Evolutionary conservation across 257 asterid species (phyloP), one percentile per base, ranked within the genome.

Genomic region (Cordia subcordata): DNA sequence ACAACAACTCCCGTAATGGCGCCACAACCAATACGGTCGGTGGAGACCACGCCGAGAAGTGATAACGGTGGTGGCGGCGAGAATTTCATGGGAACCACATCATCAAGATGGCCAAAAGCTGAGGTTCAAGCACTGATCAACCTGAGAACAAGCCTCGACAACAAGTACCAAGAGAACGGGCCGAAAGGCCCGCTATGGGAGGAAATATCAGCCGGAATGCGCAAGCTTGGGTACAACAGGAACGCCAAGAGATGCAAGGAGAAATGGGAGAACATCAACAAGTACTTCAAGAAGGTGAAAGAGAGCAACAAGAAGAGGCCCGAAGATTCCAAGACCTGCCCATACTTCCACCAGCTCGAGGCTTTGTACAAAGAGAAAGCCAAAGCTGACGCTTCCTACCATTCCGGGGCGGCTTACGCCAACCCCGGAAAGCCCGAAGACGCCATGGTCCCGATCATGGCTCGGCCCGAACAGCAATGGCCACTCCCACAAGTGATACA

Each of bases 261-360:
- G 78, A 93, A 93, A 57, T 93, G 99, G 99, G 99, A 93, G 77
- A 93, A 93, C 62, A 93, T 89, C 65, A 92, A 92, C 77, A 92
- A 92, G 40, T 92, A 92, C 63, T 92, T 74, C 87, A 92, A 92
- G 78, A 92, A 92, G 18, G 96, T 92, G 52, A 92, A 92, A 46
- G 96, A 88, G 23, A 82, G 95, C 70, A 92, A 71, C 75, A 86
- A 83, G 68, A 92, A 72, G 51, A 61, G 99, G 45, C 89, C 91
- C 11, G 86, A 92, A 38, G 96, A 92, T 57, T 79, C 97, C 13
- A 92, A 88, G 20, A 92, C 99, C 0, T 92, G 99, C 63, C 99
- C 99, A 0, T 92, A 92, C 49, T 92, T 86, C 61, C 82, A 88
- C 61, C 83, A 77, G 72, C 97, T 93, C 2, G 97, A 92, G 2